These are phyloP conservation scores for Danielozyma ontarioensis DNA, from an alignment of 805 yeast species.

Conservation along the genomic window DNA sequence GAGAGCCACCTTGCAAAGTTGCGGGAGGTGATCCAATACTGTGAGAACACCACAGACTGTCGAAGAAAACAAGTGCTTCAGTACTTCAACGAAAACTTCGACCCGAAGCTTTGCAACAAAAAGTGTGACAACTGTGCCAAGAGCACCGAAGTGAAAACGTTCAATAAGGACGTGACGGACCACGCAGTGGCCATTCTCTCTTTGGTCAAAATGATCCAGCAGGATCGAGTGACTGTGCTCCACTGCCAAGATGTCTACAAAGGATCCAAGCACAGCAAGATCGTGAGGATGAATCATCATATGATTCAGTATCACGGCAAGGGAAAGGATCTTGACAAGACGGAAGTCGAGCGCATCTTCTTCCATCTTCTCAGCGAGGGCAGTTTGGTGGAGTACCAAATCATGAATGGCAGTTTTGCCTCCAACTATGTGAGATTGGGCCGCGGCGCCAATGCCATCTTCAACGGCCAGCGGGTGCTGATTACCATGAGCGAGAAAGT, in stretches of 20 bases:
- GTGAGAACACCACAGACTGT: conserved; percentile 89
- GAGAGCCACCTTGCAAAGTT: conserved; percentile 75
- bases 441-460: conserved; percentile 43
- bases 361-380: conserved; percentile 68
- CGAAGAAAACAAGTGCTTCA: conserved; percentile 84
- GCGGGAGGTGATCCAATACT: conserved; percentile 81
- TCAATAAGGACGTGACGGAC: conserved; percentile 63
- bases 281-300: conserved; percentile 60
- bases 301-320: conserved; percentile 58
- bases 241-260: conserved; percentile 80
- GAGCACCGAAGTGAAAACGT: conserved; percentile 25
- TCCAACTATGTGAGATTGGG: conserved; percentile 70
- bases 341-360: conserved; percentile 76
- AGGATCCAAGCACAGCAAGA: conserved; percentile 63
- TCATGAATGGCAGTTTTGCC: conserved; percentile 70
- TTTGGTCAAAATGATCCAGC: conserved; percentile 53
- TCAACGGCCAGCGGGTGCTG: conserved; percentile 43
- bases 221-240: conserved; percentile 63
- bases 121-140: conserved; percentile 80
- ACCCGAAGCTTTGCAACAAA: conserved; percentile 56
- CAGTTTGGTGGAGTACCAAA: conserved; percentile 64
- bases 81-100: conserved; percentile 82
- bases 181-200: conserved; percentile 55
- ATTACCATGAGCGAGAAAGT: conserved; percentile 42
- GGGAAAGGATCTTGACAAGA: conserved; percentile 60